These are phyloP conservation scores for Tricholoma hemisulphureum DNA, from an alignment of 768 basidiomycete genomes.

Conservation along the genomic window DNA sequence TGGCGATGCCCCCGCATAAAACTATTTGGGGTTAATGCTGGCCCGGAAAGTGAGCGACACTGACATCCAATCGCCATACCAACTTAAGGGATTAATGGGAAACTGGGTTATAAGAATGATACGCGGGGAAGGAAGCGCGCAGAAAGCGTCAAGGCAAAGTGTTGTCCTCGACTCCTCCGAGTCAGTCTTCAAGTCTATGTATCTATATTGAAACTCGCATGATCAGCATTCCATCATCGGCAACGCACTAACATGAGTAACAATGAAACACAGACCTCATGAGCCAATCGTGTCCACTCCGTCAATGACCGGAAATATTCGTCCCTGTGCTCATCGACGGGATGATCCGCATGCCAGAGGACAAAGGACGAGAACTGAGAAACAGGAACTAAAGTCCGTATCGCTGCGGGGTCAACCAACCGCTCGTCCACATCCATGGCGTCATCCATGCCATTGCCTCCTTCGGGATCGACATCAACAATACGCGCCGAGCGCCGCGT, in stretches of 20 bases:
- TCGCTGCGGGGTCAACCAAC: slow-evolving; percentile 19
- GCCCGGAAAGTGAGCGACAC: neutral
- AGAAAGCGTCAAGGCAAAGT: neutral
- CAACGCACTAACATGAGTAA: neutral
- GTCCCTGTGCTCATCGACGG: slow-evolving; percentile 66
- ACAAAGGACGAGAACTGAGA: slow-evolving; percentile 64
- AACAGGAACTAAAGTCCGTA: slow-evolving; percentile 43
- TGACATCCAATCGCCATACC: too few species aligned
- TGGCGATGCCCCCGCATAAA: neutral
- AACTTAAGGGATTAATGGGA: too few species aligned
- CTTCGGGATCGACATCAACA: slow-evolving; percentile 19
- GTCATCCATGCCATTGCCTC: slow-evolving; percentile 26
- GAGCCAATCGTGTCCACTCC: slow-evolving; percentile 69
- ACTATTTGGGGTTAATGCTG: neutral
- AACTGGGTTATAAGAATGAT: too few species aligned
- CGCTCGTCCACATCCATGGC: slow-evolving; percentile 27
- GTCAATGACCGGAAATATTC: slow-evolving; percentile 66
- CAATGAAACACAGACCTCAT: slow-evolving; percentile 46
- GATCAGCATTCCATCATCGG: neutral
- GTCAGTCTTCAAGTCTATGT: slow-evolving; percentile 8
- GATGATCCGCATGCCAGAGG: slow-evolving; percentile 75
- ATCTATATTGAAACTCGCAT: slow-evolving; percentile 18
- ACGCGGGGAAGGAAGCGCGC: neutral
- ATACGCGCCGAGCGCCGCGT: slow-evolving; percentile 28
- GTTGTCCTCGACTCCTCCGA: too few species aligned